Conservation (phyloP, 2,329 filamentous ascomycete species). For the Penicillium hordei region DNA sequence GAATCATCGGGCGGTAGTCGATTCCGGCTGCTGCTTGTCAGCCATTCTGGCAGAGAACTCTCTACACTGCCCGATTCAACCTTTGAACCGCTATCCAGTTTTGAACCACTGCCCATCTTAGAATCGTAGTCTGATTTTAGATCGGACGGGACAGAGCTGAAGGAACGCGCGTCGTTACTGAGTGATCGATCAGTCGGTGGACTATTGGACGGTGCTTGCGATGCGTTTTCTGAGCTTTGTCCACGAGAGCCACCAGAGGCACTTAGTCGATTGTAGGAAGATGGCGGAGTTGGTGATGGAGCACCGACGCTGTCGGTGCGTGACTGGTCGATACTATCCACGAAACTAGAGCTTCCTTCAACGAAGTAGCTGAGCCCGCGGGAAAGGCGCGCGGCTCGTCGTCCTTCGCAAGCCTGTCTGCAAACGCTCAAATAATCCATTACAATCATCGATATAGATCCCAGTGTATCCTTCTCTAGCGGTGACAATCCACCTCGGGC, state of each 20-base stretch:
- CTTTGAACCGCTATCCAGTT: constrained; percentile 16
- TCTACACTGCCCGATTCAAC: constrained; percentile 28
- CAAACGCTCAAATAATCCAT: constrained; percentile 62
- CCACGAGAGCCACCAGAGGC: constrained; percentile 25
- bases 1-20: constrained; percentile 33
- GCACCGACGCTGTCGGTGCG: constrained; percentile 21
- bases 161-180: constrained; percentile 30
- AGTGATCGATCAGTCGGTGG: constrained; percentile 26
- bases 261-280: constrained; percentile 24
- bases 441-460: constrained; percentile 56
- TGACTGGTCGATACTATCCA: constrained; percentile 30
- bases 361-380: constrained; percentile 56
- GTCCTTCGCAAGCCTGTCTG: constrained; percentile 53
- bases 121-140: constrained; percentile 25
- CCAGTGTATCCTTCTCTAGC: constrained; percentile 50
- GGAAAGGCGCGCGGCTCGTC: constrained; percentile 56
- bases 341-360: constrained; percentile 50
- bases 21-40: constrained; percentile 30
- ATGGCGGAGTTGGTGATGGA: constrained; percentile 23
- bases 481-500: constrained; percentile 50
- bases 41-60: constrained; percentile 36
- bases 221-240: constrained; percentile 23
- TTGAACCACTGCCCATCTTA: constrained; percentile 6
- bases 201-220: constrained; percentile 16
- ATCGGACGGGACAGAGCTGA: constrained; percentile 28